Base-by-base conservation (phyloP, 2,329 filamentous ascomycete genomes). In the Westerdykella aurantiaca region DNA sequence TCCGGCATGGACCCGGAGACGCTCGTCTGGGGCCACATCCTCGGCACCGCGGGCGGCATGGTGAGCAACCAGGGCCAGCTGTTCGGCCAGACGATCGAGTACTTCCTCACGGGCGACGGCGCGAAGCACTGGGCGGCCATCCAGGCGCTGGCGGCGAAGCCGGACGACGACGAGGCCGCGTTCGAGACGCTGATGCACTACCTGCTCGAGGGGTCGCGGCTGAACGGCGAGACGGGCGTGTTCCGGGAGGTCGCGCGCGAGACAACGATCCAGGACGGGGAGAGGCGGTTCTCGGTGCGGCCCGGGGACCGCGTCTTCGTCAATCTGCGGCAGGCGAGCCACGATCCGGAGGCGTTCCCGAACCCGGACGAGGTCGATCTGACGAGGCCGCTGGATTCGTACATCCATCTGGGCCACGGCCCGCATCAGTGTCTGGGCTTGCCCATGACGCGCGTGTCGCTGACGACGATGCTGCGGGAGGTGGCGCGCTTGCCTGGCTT, bases 11-110 rank as follows among this genome's bases (percentile, higher is more conserved):
- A 71, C 1, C 60, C 72, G 5, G 64, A 75, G 21, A 70, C 77
- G 16, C 67, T 80, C 21, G 76, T 79, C 23, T 79, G 74, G 72
- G 74, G 73, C 34, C 74, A 80, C 43, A 74, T 81, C 42, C 69
- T 82, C 34, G 77, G 77, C 25, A 80, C 78, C 0, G 76, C 76
- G 1, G 76, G 74, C 21, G 75, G 75, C 31, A 64, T 67, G 58
- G 75, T 79, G 3, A 68, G 73, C 2, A 80, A 78, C 44, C 78
- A 81, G 53, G 76, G 74, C 6, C 76, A 80, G 46, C 70, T 80
- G 17, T 79, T 81, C 52, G 73, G 69, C 0, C 78, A 81, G 49
- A 76, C 71, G 21, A 58, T 82, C 39, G 79, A 81, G 53, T 78
- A 74, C 56, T 80, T 78, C 58, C 68, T 81, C 37, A 46, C 56